phyloP scores from a whole-genome alignment of 805 yeast genomes.

The Candida sanyiensis region DNA sequence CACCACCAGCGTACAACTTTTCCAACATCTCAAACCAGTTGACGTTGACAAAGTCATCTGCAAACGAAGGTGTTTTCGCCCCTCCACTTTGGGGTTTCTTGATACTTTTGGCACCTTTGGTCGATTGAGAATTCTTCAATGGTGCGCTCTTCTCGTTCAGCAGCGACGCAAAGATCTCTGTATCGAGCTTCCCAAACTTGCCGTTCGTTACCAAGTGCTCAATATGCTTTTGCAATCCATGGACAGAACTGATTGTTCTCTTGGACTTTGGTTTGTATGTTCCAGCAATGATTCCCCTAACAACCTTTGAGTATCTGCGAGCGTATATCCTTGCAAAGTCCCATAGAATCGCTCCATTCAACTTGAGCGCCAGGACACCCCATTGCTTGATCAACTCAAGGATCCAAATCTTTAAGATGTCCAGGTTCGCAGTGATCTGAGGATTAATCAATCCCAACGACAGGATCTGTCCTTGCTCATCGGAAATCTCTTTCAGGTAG shows the following conservation, averaged over 20 bases:
- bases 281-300: constrained; percentile 54
- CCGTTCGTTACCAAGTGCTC: constrained; percentile 35
- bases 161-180: constrained; percentile 15
- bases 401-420: constrained; percentile 37
- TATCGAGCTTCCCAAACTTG: constrained; percentile 19
- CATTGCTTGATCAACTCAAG: constrained; percentile 44
- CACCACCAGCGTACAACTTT: constrained; percentile 76
- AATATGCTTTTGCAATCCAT: constrained; percentile 48
- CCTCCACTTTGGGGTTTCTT: not conserved
- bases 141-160: constrained; percentile 8
- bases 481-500: constrained; percentile 55
- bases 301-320: constrained; percentile 35
- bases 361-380: constrained; percentile 50
- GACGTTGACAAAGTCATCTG: constrained; percentile 47
- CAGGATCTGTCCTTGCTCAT: constrained; percentile 54
- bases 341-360: constrained; percentile 63
- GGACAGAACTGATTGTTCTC: constrained; percentile 29
- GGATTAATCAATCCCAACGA: constrained; percentile 70
- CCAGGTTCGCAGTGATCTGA: constrained; percentile 53
- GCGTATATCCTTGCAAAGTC: constrained; percentile 52
- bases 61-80: constrained; percentile 30
- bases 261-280: constrained; percentile 26
- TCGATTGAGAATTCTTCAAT: not conserved
- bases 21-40: constrained; percentile 60
- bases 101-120: not conserved